Base-by-base conservation (phyloP, 441 rosid species). In the Pelargonium myrrhifolium region DNA sequence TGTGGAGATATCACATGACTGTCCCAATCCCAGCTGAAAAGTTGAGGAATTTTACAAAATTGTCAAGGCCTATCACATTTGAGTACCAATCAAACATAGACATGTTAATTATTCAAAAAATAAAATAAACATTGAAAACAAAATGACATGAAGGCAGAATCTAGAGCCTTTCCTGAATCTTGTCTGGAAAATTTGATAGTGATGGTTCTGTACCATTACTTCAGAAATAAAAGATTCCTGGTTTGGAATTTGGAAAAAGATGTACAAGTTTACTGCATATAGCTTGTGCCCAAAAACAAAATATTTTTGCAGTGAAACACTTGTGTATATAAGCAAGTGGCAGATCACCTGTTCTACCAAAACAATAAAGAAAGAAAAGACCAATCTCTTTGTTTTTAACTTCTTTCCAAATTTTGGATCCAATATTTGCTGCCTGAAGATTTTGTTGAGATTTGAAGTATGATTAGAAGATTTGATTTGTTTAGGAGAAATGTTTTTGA, bases 121-220 rank as follows among this genome's bases (percentile, higher is more conserved):
- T 43, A 43, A 43, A 31, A 43, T 11, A 14, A 43, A 43, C 11
- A 43, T 14, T 43, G 49, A 43, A 43, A 43, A 43, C 49, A 43
- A 43, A 43, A 43, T 10, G 49, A 43, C 49, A 51, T 51, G 58
- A 15, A 51, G 4, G 8, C 9, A 15, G 58, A 51, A 51, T 51
- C 58, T 51, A 20, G 15, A 51, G 58, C 58, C 15, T 51, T n/a
- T 18, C 58, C 58, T 51, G 58, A 51, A 51, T 51, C 58, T 51
- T n/a, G 58, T 51, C 58, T 9, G 2, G 15, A 4, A 45, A 10
- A 49, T 49, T 15, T 15, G 58, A 51, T 8, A 51, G 4, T 51
- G 58, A 51, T 51, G 20, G 58, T n/a, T 51, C 58, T 51, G 58
- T 51, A 51, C 58, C 58, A 51, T 51, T 18, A 15, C 17, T 15